A percentile compares a stretch with the other conserved stretches of the same genome.
These are phyloP conservation scores for Ceratocystis variospora DNA, from an alignment of 2,329 filamentous ascomycete genomes.

Conservation along the genomic window DNA sequence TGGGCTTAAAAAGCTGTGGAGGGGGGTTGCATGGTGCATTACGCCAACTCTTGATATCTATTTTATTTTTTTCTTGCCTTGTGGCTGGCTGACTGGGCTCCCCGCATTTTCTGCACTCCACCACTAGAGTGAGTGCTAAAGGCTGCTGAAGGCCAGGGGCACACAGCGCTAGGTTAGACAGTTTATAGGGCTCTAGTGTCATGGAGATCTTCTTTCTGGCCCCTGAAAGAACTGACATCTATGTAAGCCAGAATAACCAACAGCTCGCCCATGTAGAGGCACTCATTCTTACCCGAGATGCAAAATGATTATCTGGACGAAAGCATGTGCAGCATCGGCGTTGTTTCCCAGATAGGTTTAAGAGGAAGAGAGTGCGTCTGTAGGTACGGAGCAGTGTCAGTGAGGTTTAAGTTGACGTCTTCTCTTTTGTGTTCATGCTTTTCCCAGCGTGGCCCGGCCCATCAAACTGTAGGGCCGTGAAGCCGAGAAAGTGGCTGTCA, in stretches of 20 bases:
- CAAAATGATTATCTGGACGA: too few relatives aligned
- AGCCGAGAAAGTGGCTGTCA: neutral
- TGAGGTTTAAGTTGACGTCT: neutral
- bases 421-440: neutral
- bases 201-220: neutral
- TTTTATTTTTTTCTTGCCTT: too few relatives aligned
- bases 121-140: neutral
- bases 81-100: neutral
- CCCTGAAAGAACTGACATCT: neutral
- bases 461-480: neutral
- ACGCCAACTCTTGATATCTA: neutral
- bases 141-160: neutral
- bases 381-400: neutral
- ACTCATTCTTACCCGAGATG: neutral
- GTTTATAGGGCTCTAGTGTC: neutral
- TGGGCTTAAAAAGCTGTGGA: neutral
- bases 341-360: conserved; percentile 17
- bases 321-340: neutral
- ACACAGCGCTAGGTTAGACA: neutral
- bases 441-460: neutral
- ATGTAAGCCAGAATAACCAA: neutral
- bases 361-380: neutral
- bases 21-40: neutral
- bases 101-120: neutral
- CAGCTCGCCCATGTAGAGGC: neutral